phyloP scores from a whole-genome alignment of 352 stramenopile species.

The Phytophthora meadii region DNA sequence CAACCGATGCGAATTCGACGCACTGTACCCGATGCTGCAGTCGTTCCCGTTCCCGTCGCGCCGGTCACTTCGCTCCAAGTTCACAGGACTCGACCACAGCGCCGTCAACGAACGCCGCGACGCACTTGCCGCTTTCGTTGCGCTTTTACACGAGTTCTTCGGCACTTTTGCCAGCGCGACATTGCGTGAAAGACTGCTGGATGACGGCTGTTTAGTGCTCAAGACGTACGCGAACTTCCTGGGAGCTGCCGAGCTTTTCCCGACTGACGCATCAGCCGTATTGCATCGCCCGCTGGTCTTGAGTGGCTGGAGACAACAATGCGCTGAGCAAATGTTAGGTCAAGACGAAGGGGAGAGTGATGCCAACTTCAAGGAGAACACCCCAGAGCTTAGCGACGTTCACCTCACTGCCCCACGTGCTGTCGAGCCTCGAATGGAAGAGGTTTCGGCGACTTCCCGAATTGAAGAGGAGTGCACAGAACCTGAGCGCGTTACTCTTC shows the following conservation, averaged over 20 bases:
- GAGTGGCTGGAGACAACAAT: conserved; percentile 64
- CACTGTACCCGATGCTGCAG: conserved; percentile 41
- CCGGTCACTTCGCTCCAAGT: conserved; percentile 36
- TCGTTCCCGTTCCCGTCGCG: conserved; percentile 51
- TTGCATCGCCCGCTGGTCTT: conserved; percentile 56
- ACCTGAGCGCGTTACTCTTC: conserved; percentile 35
- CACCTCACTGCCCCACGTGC: conserved; percentile 21
- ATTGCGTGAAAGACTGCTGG: conserved; percentile 51
- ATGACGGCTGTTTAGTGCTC: conserved; percentile 47
- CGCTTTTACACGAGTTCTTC: conserved; percentile 54
- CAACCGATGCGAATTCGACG: conserved; percentile 54
- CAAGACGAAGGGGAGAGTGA: conserved; percentile 41
- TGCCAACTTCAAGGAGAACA: conserved; percentile 6
- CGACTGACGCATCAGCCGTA: conserved; percentile 18
- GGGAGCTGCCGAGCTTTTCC: conserved; percentile 57
- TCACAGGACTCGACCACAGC: conserved; percentile 33
- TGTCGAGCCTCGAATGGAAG: conserved; percentile 20
- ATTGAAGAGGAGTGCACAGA: conserved; percentile 12
- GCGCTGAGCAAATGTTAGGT: conserved; percentile 52
- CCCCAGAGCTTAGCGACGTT: conserved; percentile 26
- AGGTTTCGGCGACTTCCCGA: conserved; percentile 7
- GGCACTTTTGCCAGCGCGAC: conserved; percentile 37
- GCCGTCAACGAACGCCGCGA: conserved; percentile 47
- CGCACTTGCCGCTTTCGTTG: conserved; percentile 50
- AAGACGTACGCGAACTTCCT: conserved; percentile 63